phyloP scores from a whole-genome alignment of 1,284 basidiomycete genomes.

The Rhodotorula sp. region DNA sequence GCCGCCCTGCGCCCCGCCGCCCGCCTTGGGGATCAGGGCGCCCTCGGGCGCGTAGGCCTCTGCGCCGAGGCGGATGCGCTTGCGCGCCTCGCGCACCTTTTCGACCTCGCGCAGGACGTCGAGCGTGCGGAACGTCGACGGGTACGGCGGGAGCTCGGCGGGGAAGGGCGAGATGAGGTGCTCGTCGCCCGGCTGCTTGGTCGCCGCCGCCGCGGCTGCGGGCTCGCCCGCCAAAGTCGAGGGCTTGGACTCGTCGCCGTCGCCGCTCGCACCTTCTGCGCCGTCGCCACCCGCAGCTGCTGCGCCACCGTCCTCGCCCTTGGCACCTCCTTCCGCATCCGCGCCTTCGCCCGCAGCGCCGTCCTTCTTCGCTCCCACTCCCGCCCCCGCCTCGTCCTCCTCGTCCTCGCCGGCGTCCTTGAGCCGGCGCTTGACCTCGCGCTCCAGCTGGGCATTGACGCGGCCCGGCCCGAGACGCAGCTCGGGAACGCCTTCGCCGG shows the following conservation, averaged over 20 bases:
- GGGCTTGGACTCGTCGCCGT: not conserved
- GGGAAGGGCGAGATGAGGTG: constrained; percentile 60
- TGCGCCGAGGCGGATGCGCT: constrained; percentile 83
- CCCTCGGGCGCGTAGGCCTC: constrained; percentile 54
- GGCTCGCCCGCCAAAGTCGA: constrained; percentile 17
- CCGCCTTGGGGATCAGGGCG: not conserved
- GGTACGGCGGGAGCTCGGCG: constrained; percentile 73
- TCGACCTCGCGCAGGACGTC: constrained; percentile 93
- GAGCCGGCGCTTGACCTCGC: constrained; percentile 73
- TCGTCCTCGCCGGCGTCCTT: constrained; percentile 50
- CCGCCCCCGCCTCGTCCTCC: constrained; percentile 60
- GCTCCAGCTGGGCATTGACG: constrained; percentile 71
- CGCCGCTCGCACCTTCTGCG: too few relatives aligned
- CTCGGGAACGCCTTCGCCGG: constrained; percentile 13
- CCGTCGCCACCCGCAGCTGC: not conserved
- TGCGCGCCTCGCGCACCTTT: constrained; percentile 82
- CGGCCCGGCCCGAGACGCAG: constrained; percentile 82
- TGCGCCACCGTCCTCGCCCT: not conserved
- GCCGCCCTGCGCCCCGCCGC: not conserved
- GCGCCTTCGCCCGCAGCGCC: constrained; percentile 36
- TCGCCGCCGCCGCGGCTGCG: not conserved
- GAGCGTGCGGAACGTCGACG: constrained; percentile 75
- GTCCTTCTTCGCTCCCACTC: constrained; percentile 44
- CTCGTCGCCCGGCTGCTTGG: not conserved
- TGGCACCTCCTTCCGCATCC: constrained; percentile 4